Conservation (phyloP, 768 basidiomycete genomes). For the Kwoniella dejecticola region DNA sequence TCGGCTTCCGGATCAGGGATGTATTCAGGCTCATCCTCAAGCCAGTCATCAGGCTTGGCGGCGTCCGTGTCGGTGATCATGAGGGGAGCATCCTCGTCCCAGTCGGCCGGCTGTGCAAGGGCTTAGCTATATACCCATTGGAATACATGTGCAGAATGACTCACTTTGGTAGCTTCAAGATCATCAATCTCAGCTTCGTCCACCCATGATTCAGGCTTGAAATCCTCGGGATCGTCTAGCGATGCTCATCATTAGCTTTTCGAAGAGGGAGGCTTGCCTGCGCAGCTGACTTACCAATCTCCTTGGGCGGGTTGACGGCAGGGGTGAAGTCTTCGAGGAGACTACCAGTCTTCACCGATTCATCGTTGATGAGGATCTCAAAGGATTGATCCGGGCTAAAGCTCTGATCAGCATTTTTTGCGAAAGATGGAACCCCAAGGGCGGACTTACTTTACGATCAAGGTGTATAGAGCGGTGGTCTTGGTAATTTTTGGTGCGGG, state of each 20-base stretch:
- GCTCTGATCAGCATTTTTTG: constrained; percentile 55
- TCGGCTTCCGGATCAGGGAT: constrained; percentile 81
- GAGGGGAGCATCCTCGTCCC: constrained; percentile 96
- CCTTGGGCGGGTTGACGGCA: constrained; percentile 84
- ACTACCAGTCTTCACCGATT: constrained; percentile 73
- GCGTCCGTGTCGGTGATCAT: constrained; percentile 87
- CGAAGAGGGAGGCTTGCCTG: not conserved
- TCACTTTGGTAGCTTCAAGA: constrained; percentile 76
- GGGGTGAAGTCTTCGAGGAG: constrained; percentile 93
- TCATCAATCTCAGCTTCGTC: constrained; percentile 84
- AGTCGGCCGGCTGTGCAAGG: constrained; percentile 74
- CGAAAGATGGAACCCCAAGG: not conserved
- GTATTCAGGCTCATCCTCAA: constrained; percentile 76
- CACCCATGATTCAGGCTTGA: constrained; percentile 91
- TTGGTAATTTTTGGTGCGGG: constrained; percentile 87
- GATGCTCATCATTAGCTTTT: not conserved
- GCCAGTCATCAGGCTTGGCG: constrained; percentile 90
- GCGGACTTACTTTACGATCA: constrained; percentile 76
- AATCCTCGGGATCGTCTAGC: constrained; percentile 79
- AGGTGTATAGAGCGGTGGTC: constrained; percentile 89
- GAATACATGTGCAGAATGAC: not conserved
- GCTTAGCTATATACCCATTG: constrained; percentile 11
- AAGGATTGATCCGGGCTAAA: constrained; percentile 82
- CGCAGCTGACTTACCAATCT: constrained; percentile 62
- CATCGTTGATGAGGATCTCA: constrained; percentile 85